Conservation (phyloP, 2,329 filamentous ascomycete genomes). For the Alternaria gaisen region DNA sequence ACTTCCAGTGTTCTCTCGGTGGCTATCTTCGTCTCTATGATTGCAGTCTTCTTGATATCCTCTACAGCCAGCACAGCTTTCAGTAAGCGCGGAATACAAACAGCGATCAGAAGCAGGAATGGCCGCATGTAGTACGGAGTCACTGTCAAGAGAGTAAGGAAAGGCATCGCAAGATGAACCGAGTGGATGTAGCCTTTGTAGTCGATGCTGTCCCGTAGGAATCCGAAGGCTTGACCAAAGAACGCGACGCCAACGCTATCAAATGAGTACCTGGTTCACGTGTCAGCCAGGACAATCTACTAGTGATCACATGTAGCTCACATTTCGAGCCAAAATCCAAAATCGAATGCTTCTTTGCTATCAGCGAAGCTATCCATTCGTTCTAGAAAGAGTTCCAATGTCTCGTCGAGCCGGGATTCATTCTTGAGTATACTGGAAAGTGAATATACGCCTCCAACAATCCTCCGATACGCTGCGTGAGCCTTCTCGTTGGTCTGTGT, state of each 20-base stretch:
- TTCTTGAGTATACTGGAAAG: conserved; percentile 25
- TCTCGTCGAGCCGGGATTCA: conserved; percentile 25
- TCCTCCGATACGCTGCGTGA: conserved; percentile 22
- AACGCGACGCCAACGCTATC: conserved; percentile 24
- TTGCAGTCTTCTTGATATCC: conserved; percentile 24
- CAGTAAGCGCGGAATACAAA: conserved; percentile 32
- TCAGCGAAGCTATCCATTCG: conserved; percentile 28
- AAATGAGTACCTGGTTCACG: conserved; percentile 30
- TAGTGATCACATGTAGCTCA: background rate
- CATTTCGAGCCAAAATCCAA: conserved; percentile 37
- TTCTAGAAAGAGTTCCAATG: conserved; percentile 15
- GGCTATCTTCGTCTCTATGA: conserved; percentile 24
- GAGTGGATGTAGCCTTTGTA: conserved; percentile 35
- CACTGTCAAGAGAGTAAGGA: conserved; percentile 22
- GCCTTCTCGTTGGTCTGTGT: conserved; percentile 25
- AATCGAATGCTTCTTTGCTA: conserved; percentile 19
- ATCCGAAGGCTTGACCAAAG: conserved; percentile 32
- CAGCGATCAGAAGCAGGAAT: conserved; percentile 14
- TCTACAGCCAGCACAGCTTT: conserved; percentile 31
- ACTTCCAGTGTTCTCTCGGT: conserved; percentile 18
- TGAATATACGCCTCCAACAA: conserved; percentile 27
- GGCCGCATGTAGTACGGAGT: conserved; percentile 21
- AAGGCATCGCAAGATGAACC: conserved; percentile 47
- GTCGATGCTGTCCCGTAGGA: conserved; percentile 31
- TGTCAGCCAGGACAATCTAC: background rate